These are phyloP conservation scores for Platanthera zijinensis DNA, from an alignment of 106 monocot species.

Conservation along the genomic window DNA sequence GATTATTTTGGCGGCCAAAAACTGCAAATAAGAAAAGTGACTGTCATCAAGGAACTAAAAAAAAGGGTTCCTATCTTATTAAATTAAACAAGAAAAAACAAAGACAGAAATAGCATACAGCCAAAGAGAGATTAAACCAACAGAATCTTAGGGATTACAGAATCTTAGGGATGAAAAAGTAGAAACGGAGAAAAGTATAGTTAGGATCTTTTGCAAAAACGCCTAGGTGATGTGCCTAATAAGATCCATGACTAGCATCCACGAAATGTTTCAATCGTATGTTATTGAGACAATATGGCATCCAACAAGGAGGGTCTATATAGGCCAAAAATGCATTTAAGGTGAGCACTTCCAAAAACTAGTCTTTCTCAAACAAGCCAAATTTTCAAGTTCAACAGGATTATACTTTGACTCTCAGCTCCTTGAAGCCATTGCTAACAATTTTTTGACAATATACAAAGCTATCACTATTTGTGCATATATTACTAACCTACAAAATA, in stretches of 20 bases:
- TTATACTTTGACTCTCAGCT: neutral
- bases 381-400: neutral
- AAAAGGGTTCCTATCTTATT: neutral
- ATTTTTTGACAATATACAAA: neutral
- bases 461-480: neutral
- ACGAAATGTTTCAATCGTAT: neutral
- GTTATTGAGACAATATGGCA: neutral
- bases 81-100: constrained; percentile 4
- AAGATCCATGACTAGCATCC: neutral
- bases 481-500: neutral
- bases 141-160: neutral
- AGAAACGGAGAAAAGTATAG: neutral
- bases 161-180: neutral
- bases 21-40: constrained; percentile 37
- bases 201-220: neutral
- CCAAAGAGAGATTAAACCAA: neutral
- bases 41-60: neutral
- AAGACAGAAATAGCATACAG: neutral
- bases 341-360: neutral
- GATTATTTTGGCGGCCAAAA: constrained; percentile 81
- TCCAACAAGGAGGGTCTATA: neutral
- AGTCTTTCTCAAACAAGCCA: neutral
- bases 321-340: neutral
- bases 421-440: neutral
- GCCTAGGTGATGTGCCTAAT: neutral